These are phyloP conservation scores for Persicaria tinctoria DNA, from an alignment of 148 eudicot species.

Conservation along the genomic window DNA sequence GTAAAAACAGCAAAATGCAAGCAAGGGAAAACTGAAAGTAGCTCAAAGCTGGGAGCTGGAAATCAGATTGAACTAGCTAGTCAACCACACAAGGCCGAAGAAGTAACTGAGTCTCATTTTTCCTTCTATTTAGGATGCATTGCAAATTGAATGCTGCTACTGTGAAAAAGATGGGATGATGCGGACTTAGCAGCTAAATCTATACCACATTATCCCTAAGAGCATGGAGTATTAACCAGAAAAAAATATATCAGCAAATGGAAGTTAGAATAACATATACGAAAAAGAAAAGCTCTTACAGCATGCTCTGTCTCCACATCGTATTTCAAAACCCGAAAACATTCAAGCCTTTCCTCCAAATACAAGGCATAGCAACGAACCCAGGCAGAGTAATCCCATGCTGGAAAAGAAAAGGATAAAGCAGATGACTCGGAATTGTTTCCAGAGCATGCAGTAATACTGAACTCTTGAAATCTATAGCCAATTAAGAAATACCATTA, in stretches of 20 bases:
- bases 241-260: not conserved
- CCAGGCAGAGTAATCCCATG: conserved; percentile 99
- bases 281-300: conserved; percentile 37
- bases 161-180: not conserved
- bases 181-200: not conserved
- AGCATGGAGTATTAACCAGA: not conserved
- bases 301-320: conserved; percentile 75
- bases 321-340: conserved; percentile 74
- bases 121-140: conserved; percentile 1
- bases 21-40: not conserved
- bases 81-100: not conserved
- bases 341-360: conserved; percentile 92
- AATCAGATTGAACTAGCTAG: not conserved
- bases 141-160: not conserved
- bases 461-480: not conserved
- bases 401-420: conserved; percentile 28
- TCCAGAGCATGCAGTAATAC: not conserved
- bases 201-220: not conserved
- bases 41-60: conserved; percentile 2
- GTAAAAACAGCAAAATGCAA: not conserved
- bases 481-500: conserved; percentile 37
- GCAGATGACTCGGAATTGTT: not conserved
- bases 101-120: not conserved
- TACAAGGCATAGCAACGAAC: conserved; percentile 82
- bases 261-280: conserved; percentile 2